These are phyloP conservation scores for Orbilia javanica DNA, from an alignment of 2,329 filamentous ascomycete species.

Conservation along the genomic window DNA sequence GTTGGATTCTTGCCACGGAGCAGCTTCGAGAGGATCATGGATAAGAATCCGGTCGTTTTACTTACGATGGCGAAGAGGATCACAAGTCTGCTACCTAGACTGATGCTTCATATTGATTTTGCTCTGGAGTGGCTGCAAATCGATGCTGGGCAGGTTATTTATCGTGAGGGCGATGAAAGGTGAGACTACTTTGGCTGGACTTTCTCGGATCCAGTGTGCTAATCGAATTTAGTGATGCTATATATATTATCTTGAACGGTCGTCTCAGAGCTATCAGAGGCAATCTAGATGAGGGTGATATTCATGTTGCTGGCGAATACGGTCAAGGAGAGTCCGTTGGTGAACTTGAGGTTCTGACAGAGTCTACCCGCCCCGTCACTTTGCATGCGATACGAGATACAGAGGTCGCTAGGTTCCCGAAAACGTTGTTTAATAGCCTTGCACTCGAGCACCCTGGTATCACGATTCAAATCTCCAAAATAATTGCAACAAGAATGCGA, in stretches of 20 bases:
- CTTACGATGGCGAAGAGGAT: conserved; percentile 96
- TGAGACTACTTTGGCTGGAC: background rate
- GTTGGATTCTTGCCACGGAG: conserved; percentile 91
- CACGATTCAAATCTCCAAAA: conserved; percentile 98
- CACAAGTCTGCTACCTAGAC: conserved; percentile 85
- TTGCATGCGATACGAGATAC: conserved; percentile 96
- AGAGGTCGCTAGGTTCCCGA: conserved; percentile 94
- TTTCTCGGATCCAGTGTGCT: background rate
- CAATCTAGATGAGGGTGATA: conserved; percentile 77
- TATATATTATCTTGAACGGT: conserved; percentile 97
- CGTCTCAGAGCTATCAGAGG: conserved; percentile 87
- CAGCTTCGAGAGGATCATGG: conserved; percentile 89
- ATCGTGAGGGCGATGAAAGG: conserved; percentile 86
- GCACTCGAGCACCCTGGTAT: conserved; percentile 97
- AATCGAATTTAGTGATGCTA: conserved; percentile 79
- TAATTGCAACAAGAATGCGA: conserved; percentile 95
- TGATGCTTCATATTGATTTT: conserved; percentile 97
- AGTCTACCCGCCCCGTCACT: conserved; percentile 88
- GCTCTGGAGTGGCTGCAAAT: conserved; percentile 98
- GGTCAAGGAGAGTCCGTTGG: conserved; percentile 98
- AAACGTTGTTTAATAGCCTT: conserved; percentile 95
- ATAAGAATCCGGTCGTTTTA: conserved; percentile 89
- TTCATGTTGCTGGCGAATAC: conserved; percentile 89
- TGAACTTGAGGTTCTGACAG: conserved; percentile 95
- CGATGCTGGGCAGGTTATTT: conserved; percentile 92